Conservation (phyloP, 1,139 yeast species). For the Kodamaea suecica region DNA sequence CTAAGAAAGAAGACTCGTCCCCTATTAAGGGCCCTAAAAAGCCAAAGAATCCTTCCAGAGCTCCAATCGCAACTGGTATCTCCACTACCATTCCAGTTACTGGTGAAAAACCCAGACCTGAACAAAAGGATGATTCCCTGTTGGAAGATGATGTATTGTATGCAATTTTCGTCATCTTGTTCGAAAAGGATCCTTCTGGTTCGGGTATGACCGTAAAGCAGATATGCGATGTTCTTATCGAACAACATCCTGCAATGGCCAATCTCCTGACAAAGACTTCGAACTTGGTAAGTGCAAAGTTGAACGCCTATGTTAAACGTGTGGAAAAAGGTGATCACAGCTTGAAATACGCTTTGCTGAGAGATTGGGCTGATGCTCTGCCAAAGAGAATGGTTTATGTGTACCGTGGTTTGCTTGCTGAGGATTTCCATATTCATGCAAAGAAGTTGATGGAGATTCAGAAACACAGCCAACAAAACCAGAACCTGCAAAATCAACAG, state of each 20-base stretch:
- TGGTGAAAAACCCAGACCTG: slow-evolving; percentile 74
- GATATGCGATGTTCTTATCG: slow-evolving; percentile 69
- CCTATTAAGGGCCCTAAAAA: slow-evolving; percentile 24
- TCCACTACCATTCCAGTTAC: slow-evolving; percentile 78
- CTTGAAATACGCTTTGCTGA: slow-evolving; percentile 66
- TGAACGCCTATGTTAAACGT: slow-evolving; percentile 79
- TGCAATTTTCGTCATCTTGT: slow-evolving; percentile 69
- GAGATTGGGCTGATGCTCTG: slow-evolving; percentile 88
- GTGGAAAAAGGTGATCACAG: slow-evolving; percentile 77
- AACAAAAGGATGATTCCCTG: slow-evolving; percentile 55
- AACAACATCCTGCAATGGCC: slow-evolving; percentile 78
- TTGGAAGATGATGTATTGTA: slow-evolving; percentile 72
- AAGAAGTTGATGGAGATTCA: slow-evolving; percentile 49
- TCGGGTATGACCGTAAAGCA: slow-evolving; percentile 85
- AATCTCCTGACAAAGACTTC: slow-evolving; percentile 76
- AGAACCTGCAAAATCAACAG: slow-evolving; percentile 13
- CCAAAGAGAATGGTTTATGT: slow-evolving; percentile 88
- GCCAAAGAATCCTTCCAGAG: slow-evolving; percentile 35
- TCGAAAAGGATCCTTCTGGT: slow-evolving; percentile 63
- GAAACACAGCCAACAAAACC: slow-evolving; percentile 17
- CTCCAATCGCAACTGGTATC: slow-evolving; percentile 65
- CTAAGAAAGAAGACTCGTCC: slow-evolving; percentile 12
- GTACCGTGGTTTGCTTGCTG: slow-evolving; percentile 70
- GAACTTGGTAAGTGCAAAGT: slow-evolving; percentile 73
- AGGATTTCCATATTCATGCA: slow-evolving; percentile 69